Evolutionary conservation across 768 basidiomycete species (phyloP).

Genomic region (Mycena pura): DNA sequence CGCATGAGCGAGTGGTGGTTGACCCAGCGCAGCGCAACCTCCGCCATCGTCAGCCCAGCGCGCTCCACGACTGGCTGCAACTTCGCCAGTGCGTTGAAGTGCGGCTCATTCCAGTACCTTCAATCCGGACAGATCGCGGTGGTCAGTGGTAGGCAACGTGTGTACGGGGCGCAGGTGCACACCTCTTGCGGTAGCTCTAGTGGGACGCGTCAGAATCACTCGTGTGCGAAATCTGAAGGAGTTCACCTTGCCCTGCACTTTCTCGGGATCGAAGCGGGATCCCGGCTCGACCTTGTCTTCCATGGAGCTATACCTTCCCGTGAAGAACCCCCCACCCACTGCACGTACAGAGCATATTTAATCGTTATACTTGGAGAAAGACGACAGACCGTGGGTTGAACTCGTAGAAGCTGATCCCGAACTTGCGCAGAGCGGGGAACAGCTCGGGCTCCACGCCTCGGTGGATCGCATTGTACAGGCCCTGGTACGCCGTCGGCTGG

Average conservation of each 20-base stretch:
- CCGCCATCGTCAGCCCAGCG: slow-evolving; percentile 46
- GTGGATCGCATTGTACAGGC: slow-evolving; percentile 49
- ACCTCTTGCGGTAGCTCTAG: slow-evolving; percentile 47
- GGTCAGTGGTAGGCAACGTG: too few species aligned
- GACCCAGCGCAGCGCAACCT: slow-evolving; percentile 55
- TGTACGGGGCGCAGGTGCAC: background rate
- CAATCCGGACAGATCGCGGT: background rate
- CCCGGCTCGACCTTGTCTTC: slow-evolving; percentile 53
- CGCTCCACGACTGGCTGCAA: slow-evolving; percentile 31
- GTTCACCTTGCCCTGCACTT: slow-evolving; percentile 50
- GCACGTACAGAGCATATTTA: background rate
- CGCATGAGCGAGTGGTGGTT: slow-evolving; percentile 51
- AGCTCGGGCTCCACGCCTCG: slow-evolving; percentile 51
- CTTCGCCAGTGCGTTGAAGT: slow-evolving; percentile 30
- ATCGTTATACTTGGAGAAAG: background rate
- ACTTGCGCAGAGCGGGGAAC: slow-evolving; percentile 64
- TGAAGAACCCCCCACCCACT: slow-evolving; percentile 68
- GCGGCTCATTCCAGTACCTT: slow-evolving; percentile 37
- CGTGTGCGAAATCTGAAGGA: background rate
- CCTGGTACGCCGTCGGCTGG: slow-evolving; percentile 62
- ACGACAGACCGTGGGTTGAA: slow-evolving; percentile 52
- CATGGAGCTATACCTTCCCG: slow-evolving; percentile 53
- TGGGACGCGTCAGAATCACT: background rate
- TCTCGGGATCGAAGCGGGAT: slow-evolving; percentile 59
- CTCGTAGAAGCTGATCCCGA: slow-evolving; percentile 59